Base-by-base conservation (phyloP, 805 yeast genomes). In the Nakazawaea populi region DNA sequence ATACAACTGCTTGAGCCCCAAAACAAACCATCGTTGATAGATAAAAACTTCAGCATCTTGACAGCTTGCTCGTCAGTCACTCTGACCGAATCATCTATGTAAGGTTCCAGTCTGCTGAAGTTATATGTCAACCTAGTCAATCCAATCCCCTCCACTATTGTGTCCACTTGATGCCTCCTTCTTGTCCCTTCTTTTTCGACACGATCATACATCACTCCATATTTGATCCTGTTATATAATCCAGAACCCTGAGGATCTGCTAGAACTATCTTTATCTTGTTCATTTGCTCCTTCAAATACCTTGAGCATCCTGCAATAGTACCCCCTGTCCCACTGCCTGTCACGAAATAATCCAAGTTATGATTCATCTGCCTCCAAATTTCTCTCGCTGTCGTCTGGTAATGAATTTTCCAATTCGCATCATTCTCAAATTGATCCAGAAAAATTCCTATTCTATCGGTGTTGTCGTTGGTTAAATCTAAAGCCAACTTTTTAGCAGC, bases 191-290 rank as follows among this genome's bases (percentile, higher is more conserved):
- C 99, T 56, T 78, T 83, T 66, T 92, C 99, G 6, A 80, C 90
- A 2, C 74, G 56, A 59, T 91, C 96, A 65, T 89, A 92, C 97
- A 94, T 90, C 3, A 92, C 98, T 1, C 97, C 98, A 60, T 71
- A 82, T 60, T 88, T 88, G 47, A 92, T 80, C 54, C 96, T 71
- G 68, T 92, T 89, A 61, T 76, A 87, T 55, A 94, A 77, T 0
- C 99, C 99, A 12, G 94, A 84, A 0, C 99, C 99, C 60, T 89
- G 97, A 0, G 98, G 98, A 66, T 92, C 99, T 0, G 97, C 96
- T 32, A 94, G 70, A 3, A 88, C 75, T 1, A 85, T 77, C 43
- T 67, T 71, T 0, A 85, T 61, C 0, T 72, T 62, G 14, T 72
- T 60, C 2, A 62, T 42, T 37, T 70, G 63, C 49, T 74, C 79